Evolutionary conservation across 441 rosid species (phyloP).

Genomic region (Macaranga tanarius): DNA sequence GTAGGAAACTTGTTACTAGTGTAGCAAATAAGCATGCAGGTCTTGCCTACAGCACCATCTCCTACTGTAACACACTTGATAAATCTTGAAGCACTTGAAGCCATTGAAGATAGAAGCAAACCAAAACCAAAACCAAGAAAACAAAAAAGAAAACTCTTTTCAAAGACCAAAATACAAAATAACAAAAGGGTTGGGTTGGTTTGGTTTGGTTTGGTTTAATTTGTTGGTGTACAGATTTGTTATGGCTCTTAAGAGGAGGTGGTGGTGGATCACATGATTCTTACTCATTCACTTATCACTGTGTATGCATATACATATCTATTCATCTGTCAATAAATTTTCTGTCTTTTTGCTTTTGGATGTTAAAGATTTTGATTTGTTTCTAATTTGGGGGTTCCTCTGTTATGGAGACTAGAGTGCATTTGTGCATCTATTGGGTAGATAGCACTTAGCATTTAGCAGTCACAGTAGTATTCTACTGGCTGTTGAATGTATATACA

Average conservation of each 20-base stretch:
- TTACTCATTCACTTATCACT: constrained; percentile 36
- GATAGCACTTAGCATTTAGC: too few species aligned
- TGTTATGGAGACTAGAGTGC: background rate
- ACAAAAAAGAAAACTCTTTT: constrained; percentile 2
- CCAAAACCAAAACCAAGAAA: constrained; percentile 13
- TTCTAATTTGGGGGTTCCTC: background rate
- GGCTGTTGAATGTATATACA: too few species aligned
- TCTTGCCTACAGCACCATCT: constrained; percentile 99
- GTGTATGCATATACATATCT: constrained; percentile 6
- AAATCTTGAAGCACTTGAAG: constrained; percentile 90
- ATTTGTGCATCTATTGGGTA: background rate
- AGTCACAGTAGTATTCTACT: background rate
- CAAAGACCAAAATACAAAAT: constrained; percentile 6
- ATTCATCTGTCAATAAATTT: background rate
- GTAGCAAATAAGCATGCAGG: constrained; percentile 98
- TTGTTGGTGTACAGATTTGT: constrained; percentile 46
- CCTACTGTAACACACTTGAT: constrained; percentile 98
- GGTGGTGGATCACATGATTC: constrained; percentile 62
- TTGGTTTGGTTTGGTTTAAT: constrained; percentile 9
- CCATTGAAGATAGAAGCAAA: constrained; percentile 44
- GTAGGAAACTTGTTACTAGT: constrained; percentile 98
- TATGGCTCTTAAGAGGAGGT: constrained; percentile 24
- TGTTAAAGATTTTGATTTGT: background rate
- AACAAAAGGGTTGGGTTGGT: constrained; percentile 10
- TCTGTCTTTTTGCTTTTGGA: constrained; percentile 7